Evolutionary conservation across 1,139 yeast genomes (phyloP).

Genomic region (Blastobotrys illinoisensis): DNA sequence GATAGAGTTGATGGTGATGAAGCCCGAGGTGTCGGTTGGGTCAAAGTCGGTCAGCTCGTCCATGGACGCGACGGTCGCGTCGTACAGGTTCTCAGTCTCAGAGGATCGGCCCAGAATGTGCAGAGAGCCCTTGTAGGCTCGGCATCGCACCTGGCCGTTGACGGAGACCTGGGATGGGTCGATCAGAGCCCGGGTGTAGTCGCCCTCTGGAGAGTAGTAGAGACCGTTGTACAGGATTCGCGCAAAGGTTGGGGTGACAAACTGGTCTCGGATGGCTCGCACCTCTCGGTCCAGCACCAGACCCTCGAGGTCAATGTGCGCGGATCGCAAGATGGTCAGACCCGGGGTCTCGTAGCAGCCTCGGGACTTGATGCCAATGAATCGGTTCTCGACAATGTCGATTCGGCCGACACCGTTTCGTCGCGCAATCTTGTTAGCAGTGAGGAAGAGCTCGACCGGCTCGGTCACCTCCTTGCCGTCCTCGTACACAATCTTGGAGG

Average conservation of each 20-base stretch:
- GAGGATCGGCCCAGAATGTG: slow-evolving; percentile 89
- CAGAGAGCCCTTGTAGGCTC: slow-evolving; percentile 87
- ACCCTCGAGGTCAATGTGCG: slow-evolving; percentile 96
- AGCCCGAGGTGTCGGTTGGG: slow-evolving; percentile 95
- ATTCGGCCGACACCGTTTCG: slow-evolving; percentile 99
- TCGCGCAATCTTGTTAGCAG: slow-evolving; percentile 93
- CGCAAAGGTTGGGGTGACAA: slow-evolving; percentile 90
- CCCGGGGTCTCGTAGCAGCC: slow-evolving; percentile 99
- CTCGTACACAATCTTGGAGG: slow-evolving; percentile 66
- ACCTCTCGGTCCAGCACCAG: slow-evolving; percentile 96
- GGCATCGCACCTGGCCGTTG: slow-evolving; percentile 91
- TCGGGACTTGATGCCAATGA: slow-evolving; percentile 96
- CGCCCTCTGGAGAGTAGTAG: slow-evolving; percentile 98
- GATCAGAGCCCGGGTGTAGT: slow-evolving; percentile 88
- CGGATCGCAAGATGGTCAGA: slow-evolving; percentile 83
- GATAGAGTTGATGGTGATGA: slow-evolving; percentile 95
- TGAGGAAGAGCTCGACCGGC: slow-evolving; percentile 86
- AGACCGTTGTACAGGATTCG: slow-evolving; percentile 92
- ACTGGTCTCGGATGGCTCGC: slow-evolving; percentile 91
- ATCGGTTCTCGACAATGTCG: slow-evolving; percentile 97
- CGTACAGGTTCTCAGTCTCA: slow-evolving; percentile 90
- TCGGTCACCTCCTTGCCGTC: slow-evolving; percentile 60
- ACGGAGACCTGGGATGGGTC: slow-evolving; percentile 91
- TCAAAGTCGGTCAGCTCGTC: slow-evolving; percentile 97
- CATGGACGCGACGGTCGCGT: slow-evolving; percentile 97